Evolutionary conservation across 768 basidiomycete species (phyloP), one percentile per base, ranked within the genome.

Genomic region (Lactarius evosmus): DNA sequence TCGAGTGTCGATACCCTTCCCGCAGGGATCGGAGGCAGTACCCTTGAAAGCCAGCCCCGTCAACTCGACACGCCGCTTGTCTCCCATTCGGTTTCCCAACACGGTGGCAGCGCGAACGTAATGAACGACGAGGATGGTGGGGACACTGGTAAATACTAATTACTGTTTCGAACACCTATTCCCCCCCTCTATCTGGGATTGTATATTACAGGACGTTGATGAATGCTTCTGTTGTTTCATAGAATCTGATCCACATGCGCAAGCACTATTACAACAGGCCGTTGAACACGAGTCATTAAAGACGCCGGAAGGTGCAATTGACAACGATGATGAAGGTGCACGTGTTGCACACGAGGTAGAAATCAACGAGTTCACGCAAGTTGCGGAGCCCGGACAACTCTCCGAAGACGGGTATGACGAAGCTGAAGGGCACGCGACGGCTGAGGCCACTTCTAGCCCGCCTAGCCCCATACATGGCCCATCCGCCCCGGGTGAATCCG

Each of bases 61-160:
- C 68, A 27, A 67, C 52, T 19, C 52, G 51, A 34, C 12, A 9
- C 17, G 29, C 22, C 56, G 19, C 3, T 11, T n/a, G 38, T 30
- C 57, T 33, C 33, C 49, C 7, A 44, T 33, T 53, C 9, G 65
- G 67, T 61, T 30, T 33, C 17, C 58, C 67, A 51, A 50, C 64
- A 25, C 33, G 66, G 65, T 62, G 62, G 63, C n/a, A 11, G 56
- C 63, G 66, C 57, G 57, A 56, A 64, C 38, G 68, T 66, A 27
- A 67, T 49, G 57, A 49, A 67, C 56, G 67, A 60, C 51, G 59
- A 61, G n/a, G 69, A 68, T 46, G 52, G 61, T 46, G 70, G 68
- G 69, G 71, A 70, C 56, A 67, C 79, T 75, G 80, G 79, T 80
- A 77, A 81, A 75, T 79, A 64, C 73, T 80, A 68, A 79, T 71